These are phyloP conservation scores for Suillus fuscotomentosus DNA, from an alignment of 768 basidiomycete genomes.

Conservation along the genomic window DNA sequence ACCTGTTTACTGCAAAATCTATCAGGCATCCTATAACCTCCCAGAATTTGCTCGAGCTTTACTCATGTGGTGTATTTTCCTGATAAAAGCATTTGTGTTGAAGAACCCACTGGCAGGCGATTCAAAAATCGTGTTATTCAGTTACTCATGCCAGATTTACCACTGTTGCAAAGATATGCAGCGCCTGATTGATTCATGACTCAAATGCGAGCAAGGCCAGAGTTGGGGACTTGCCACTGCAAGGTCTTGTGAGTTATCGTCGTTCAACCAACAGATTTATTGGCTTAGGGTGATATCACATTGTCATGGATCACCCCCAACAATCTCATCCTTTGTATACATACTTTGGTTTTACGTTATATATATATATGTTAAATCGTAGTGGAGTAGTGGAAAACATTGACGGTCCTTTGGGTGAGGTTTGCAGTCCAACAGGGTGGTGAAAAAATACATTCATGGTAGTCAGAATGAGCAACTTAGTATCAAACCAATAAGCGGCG, in stretches of 20 bases:
- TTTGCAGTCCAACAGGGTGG: too few species aligned
- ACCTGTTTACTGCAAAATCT: not conserved
- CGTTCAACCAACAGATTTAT: not conserved
- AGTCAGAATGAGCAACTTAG: too few species aligned
- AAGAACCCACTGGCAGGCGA: not conserved
- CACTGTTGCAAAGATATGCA: not conserved
- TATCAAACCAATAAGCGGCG: too few species aligned
- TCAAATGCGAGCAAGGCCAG: not conserved
- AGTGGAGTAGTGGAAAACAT: too few species aligned
- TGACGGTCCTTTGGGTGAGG: too few species aligned
- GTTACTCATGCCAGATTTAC: not conserved
- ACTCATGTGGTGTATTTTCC: not conserved
- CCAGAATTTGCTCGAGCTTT: not conserved
- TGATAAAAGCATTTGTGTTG: not conserved
- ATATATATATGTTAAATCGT: too few species aligned
- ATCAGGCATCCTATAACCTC: not conserved
- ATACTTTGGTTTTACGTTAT: not conserved
- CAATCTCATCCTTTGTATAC: not conserved
- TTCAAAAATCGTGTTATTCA: not conserved
- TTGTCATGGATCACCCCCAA: not conserved
- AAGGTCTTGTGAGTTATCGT: not conserved
- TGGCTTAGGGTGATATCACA: not conserved
- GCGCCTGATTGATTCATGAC: not conserved
- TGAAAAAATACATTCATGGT: too few species aligned
- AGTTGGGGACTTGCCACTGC: not conserved